Conservation (phyloP, 192 early-diverging fungal species). For the Chytriomyces hyalinus region DNA sequence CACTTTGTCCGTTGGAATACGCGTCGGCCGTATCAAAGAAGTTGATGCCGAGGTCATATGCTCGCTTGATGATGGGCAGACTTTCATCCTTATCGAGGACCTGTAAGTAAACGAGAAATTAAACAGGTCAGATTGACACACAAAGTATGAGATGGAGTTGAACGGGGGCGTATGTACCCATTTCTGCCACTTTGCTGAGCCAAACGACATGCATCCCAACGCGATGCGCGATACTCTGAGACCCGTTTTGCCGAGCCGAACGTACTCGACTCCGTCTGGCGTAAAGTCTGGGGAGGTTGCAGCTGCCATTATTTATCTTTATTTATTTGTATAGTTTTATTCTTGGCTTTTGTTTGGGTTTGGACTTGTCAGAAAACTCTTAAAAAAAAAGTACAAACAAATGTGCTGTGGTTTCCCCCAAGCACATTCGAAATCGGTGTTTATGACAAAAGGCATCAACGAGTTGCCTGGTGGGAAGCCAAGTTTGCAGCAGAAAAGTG, state of each 20-base stretch:
- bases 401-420: too few relatives aligned
- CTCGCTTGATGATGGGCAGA: slow-evolving; percentile 54
- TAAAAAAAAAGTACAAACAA: too few relatives aligned
- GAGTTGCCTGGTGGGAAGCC: too few relatives aligned
- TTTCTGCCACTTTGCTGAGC: slow-evolving; percentile 35
- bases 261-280: slow-evolving; percentile 38
- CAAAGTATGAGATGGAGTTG: neutral
- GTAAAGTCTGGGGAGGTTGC: slow-evolving; percentile 4
- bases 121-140: neutral
- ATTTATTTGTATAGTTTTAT: neutral
- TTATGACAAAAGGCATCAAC: too few relatives aligned
- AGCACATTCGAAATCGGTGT: too few relatives aligned
- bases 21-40: slow-evolving; percentile 63
- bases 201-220: slow-evolving; percentile 59
- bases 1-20: slow-evolving; percentile 61
- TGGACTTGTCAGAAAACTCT: neutral
- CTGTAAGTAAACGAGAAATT: neutral
- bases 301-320: slow-evolving; percentile 19
- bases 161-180: slow-evolving; percentile 1
- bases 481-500: too few relatives aligned
- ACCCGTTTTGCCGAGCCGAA: slow-evolving; percentile 49
- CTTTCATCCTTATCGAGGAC: slow-evolving; percentile 40
- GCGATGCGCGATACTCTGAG: slow-evolving; percentile 49
- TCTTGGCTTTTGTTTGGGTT: neutral
- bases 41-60: slow-evolving; percentile 54